phyloP scores from a whole-genome alignment of 805 yeast species.

The Peterozyma toletana region DNA sequence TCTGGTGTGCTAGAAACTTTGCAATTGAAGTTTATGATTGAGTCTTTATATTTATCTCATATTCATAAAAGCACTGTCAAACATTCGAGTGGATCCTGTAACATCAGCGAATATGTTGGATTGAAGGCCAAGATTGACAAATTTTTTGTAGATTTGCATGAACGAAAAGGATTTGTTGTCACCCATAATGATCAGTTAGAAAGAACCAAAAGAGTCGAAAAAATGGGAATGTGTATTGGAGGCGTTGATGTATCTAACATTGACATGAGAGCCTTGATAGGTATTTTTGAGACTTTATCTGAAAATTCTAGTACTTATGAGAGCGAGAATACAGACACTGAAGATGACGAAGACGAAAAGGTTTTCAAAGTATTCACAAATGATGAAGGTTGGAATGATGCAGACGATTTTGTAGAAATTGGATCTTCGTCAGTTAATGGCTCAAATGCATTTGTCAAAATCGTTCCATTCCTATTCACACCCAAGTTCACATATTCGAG shows the following conservation, averaged over 20 bases:
- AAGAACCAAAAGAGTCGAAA: conserved; percentile 30
- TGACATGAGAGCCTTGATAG: conserved; percentile 54
- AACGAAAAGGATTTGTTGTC: conserved; percentile 40
- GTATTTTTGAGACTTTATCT: conserved; percentile 28
- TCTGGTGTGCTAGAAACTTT: conserved; percentile 70
- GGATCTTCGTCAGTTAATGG: conserved; percentile 30
- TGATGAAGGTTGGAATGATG: conserved; percentile 56
- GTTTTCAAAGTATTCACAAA: conserved; percentile 2
- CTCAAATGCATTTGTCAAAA: conserved; percentile 33
- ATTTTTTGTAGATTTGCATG: conserved; percentile 63
- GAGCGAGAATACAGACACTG: conserved; percentile 6
- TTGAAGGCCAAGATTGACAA: conserved; percentile 51
- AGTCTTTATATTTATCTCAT: conserved; percentile 72
- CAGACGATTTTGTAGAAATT: conserved; percentile 54
- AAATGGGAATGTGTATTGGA: conserved; percentile 60
- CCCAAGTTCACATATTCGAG: conserved; percentile 66
- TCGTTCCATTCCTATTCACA: conserved; percentile 58
- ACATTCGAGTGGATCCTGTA: too few relatives aligned
- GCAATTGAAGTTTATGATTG: conserved; percentile 67
- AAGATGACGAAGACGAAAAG: conserved; percentile 1
- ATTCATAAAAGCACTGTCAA: conserved; percentile 40
- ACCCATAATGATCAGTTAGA: conserved; percentile 40
- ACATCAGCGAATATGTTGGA: conserved; percentile 49
- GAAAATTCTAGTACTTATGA: conserved; percentile 9
- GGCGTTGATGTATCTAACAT: conserved; percentile 47